phyloP scores from a whole-genome alignment of 371 early-diverging fungal species.

The Sporodiniella umbellata region DNA sequence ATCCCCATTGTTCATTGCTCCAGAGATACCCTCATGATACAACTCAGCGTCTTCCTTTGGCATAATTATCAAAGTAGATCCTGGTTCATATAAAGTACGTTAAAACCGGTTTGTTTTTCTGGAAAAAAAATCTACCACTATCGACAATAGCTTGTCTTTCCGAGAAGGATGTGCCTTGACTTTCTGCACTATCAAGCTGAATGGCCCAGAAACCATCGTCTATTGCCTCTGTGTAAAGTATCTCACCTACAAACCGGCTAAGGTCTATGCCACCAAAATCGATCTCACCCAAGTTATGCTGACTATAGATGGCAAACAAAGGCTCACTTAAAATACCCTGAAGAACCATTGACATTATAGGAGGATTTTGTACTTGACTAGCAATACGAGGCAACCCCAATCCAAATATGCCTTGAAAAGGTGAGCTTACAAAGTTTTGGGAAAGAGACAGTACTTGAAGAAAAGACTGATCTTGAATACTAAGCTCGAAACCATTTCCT shows the following conservation, averaged over 20 bases:
- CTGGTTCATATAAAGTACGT: constrained; percentile 8
- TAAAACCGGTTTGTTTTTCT: too few relatives aligned
- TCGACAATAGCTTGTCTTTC: constrained; percentile 17
- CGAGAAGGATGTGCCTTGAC: background rate
- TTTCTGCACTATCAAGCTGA: background rate
- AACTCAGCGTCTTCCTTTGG: constrained; percentile 63
- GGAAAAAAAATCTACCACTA: constrained; percentile 48
- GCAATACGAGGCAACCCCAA: constrained; percentile 57
- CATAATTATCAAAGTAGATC: constrained; percentile 70
- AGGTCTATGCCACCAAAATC: constrained; percentile 67
- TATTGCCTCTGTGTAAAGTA: constrained; percentile 63
- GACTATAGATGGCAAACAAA: constrained; percentile 68
- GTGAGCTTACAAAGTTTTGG: constrained; percentile 53
- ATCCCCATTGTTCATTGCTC: constrained; percentile 61
- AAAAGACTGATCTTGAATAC: constrained; percentile 43
- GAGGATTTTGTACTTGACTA: constrained; percentile 40
- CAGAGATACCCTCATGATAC: constrained; percentile 59
- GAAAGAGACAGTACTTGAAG: constrained; percentile 54
- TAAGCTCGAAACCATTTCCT: constrained; percentile 29
- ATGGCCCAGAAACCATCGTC: constrained; percentile 83
- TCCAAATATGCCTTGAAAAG: constrained; percentile 72
- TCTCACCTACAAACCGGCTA: constrained; percentile 46
- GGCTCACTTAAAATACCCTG: constrained; percentile 59
- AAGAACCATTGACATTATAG: constrained; percentile 69
- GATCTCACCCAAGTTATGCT: constrained; percentile 57